Base-by-base conservation (phyloP, 1,284 basidiomycete genomes). In the Peniophora sp. region DNA sequence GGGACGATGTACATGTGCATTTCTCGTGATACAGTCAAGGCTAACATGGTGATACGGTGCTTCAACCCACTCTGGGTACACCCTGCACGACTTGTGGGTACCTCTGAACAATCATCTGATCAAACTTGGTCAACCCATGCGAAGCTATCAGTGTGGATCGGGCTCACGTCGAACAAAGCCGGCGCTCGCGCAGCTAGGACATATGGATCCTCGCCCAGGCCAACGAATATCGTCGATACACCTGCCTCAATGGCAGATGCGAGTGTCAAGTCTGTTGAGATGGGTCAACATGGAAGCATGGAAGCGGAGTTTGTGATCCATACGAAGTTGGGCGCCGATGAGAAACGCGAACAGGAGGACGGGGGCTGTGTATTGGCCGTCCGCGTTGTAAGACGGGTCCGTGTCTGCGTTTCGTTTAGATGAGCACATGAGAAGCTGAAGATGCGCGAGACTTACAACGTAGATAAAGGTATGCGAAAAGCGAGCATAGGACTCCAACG, bases 181-280 rank as follows among this genome's bases (percentile, higher is more conserved):
- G 90, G 90, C 20, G 87, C 83, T 43, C 90, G 77, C 44, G 82
- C 72, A 3, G 83, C 83, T 37, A 93, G 70, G 11, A 88, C 75
- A 58, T 87, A 80, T 1, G 88, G 88, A 62, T 92, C 86, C 66
- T 92, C 89, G 48, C 80, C 88, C 8, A 92, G 72, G 3, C 88
- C 88, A 27, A 92, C 89, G 60, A 92, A 93, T 52, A 92, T 90
- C 0, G 88, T 92, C 2, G 88, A 91, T 2, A 92, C 88, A 48
- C 88, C 89, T 22, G 85, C 85, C 62, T 88, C 84, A 55, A 89
- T 81, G 2, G 84, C 79, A 18, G 83, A 82, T 2, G 78, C 77
- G 51, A 87, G 65, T 8, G 85, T 87, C 56, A 85, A 64, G 20
- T 79, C 83, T 87, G 50, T 51, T 20, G 24, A 49, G 51, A 47